Percentiles rank a stretch among this genome's conserved stretches.
phyloP scores from a whole-genome alignment of 108 stramenopile genomes.

The Aurantiochytrium sp. region DNA sequence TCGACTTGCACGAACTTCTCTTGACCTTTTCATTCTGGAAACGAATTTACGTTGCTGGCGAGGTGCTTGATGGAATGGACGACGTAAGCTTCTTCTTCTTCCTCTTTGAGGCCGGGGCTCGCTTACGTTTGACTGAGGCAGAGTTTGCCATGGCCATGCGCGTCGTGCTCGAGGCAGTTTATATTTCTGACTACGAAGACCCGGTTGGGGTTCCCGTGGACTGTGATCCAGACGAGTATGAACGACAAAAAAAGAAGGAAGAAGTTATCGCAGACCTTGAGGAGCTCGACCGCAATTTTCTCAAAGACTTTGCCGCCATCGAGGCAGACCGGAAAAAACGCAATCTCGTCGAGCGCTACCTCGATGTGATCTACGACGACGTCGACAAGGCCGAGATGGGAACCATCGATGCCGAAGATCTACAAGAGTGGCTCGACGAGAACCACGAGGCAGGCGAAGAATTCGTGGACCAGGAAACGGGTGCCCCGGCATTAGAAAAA shows the following conservation, averaged over 20 bases:
- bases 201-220: background rate
- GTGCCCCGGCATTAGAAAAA: background rate
- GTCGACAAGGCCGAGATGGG: background rate
- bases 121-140: background rate
- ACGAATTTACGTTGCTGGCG: background rate
- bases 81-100: background rate
- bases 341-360: background rate
- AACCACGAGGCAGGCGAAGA: background rate
- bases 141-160: conserved; percentile 13
- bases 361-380: background rate
- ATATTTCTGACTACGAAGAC: background rate
- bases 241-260: background rate
- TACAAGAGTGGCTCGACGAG: background rate
- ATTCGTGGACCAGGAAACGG: background rate
- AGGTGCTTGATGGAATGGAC: background rate
- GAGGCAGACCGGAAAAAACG: background rate
- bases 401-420: background rate
- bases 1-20: background rate
- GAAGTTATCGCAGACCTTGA: background rate
- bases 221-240: background rate
- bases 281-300: background rate
- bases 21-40: background rate
- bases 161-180: background rate
- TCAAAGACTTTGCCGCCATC: background rate
- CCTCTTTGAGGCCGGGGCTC: background rate